A percentile compares a stretch with the other conserved stretches of the same genome.
These are phyloP conservation scores for Ceratobasidium sp. DNA, from an alignment of 1,284 basidiomycete species.

Conservation along the genomic window DNA sequence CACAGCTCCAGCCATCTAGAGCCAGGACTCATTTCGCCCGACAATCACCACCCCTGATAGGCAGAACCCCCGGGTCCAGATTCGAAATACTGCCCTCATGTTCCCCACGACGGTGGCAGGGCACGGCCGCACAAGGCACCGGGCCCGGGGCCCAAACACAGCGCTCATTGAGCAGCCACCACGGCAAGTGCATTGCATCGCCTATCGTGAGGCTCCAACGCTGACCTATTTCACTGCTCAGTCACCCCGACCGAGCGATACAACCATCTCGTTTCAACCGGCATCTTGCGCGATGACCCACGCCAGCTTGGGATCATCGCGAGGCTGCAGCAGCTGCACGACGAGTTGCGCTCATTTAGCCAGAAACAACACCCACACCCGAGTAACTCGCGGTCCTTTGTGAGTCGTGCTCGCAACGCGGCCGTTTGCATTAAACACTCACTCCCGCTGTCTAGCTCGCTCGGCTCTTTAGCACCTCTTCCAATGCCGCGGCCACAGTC, in stretches of 20 bases:
- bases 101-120: slow-evolving; percentile 16
- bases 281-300: slow-evolving; percentile 78
- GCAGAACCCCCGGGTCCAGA: neutral
- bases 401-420: slow-evolving; percentile 52
- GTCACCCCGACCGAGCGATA: slow-evolving; percentile 75
- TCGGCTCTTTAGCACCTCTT: slow-evolving; percentile 65
- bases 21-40: slow-evolving; percentile 11
- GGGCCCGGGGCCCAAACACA: slow-evolving; percentile 7
- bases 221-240: slow-evolving; percentile 6
- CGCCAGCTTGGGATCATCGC: slow-evolving; percentile 88
- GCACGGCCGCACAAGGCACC: slow-evolving; percentile 19
- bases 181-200: slow-evolving; percentile 32
- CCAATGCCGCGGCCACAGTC: slow-evolving; percentile 52
- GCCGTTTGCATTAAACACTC: slow-evolving; percentile 16
- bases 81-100: slow-evolving; percentile 20
- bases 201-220: slow-evolving; percentile 22
- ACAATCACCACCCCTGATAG: slow-evolving; percentile 17
- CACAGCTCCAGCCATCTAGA: slow-evolving; percentile 11
- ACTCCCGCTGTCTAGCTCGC: slow-evolving; percentile 62
- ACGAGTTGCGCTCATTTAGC: slow-evolving; percentile 77
- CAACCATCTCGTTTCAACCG: slow-evolving; percentile 75
- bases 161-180: slow-evolving; percentile 19
- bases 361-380: slow-evolving; percentile 60
- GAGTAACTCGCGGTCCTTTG: slow-evolving; percentile 52
- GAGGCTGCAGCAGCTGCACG: slow-evolving; percentile 83